Percentiles rank a stretch among this genome's conserved stretches.
These are phyloP conservation scores for Candida wancherniae DNA, from an alignment of 805 yeast genomes.

Conservation along the genomic window DNA sequence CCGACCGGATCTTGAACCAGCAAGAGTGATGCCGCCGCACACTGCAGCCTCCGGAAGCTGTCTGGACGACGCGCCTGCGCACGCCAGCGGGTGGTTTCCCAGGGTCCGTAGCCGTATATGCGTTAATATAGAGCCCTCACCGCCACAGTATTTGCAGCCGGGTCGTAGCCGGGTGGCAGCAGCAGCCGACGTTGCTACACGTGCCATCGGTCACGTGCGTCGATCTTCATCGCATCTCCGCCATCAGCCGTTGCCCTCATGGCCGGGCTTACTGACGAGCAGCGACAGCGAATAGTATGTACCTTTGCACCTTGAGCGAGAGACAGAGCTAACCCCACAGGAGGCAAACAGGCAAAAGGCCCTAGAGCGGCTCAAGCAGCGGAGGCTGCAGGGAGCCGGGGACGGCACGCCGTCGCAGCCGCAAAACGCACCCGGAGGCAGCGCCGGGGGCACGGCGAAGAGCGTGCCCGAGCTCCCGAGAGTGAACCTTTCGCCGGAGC, in stretches of 20 bases:
- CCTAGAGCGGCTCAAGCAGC: conserved; percentile 48
- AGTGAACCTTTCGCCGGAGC: conserved; percentile 44
- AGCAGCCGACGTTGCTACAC: too few species aligned
- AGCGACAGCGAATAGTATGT: conserved; percentile 34
- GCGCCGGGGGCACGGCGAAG: conserved; percentile 37
- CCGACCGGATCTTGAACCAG: conserved; percentile 44
- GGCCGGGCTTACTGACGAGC: conserved; percentile 30
- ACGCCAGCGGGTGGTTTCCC: too few species aligned
- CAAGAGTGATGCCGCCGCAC: conserved; percentile 9
- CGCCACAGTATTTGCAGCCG: too few species aligned
- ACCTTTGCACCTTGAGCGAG: background rate
- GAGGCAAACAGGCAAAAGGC: conserved; percentile 64
- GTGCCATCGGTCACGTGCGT: too few species aligned
- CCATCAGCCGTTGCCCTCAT: too few species aligned
- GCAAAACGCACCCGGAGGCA: conserved; percentile 46
- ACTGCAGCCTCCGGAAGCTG: background rate
- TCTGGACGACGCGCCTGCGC: too few species aligned
- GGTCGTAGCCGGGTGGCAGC: too few species aligned
- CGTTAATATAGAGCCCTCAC: too few species aligned
- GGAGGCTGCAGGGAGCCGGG: conserved; percentile 24
- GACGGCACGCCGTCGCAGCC: conserved; percentile 17
- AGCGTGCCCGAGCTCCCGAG: conserved; percentile 18
- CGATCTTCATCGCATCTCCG: too few species aligned
- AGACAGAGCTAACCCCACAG: conserved; percentile 27
- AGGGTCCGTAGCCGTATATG: too few species aligned